These are phyloP conservation scores for Agaricus blazei DNA, from an alignment of 768 basidiomycete species.

Conservation along the genomic window DNA sequence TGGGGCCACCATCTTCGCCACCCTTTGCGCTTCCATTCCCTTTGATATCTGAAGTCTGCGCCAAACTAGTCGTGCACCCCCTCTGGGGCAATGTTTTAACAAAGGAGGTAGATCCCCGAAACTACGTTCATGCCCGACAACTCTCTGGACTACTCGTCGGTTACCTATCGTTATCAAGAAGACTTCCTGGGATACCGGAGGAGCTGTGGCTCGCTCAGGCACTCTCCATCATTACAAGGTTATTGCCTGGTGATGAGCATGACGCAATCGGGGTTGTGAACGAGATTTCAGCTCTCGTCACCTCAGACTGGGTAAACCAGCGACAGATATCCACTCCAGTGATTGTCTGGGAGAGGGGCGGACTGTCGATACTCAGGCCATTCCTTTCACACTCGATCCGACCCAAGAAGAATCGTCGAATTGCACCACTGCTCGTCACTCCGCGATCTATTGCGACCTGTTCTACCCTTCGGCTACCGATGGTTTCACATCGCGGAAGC, in stretches of 20 bases:
- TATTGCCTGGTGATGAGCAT: constrained; percentile 76
- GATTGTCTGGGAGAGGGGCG: constrained; percentile 46
- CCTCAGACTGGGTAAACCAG: constrained; percentile 34
- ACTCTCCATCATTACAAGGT: constrained; percentile 45
- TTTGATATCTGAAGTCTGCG: constrained; percentile 48
- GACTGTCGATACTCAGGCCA: constrained; percentile 47
- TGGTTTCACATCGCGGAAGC: constrained; percentile 17
- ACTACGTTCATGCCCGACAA: constrained; percentile 41
- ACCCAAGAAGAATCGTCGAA: constrained; percentile 32
- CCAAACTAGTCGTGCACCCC: constrained; percentile 42
- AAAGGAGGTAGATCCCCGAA: constrained; percentile 14
- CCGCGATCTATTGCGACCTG: constrained; percentile 50
- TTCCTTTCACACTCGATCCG: constrained; percentile 50
- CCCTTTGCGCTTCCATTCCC: constrained; percentile 61
- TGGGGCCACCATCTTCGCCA: constrained; percentile 37
- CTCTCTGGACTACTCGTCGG: constrained; percentile 47
- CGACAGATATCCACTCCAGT: constrained; percentile 31
- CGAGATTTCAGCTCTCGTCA: constrained; percentile 32
- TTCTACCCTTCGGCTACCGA: constrained; percentile 50
- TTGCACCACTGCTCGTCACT: constrained; percentile 48
- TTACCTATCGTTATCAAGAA: constrained; percentile 56
- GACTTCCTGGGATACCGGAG: constrained; percentile 48
- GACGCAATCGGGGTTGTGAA: constrained; percentile 38
- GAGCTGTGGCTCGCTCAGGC: constrained; percentile 68
- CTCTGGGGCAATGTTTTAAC: constrained; percentile 40